Percentiles rank a stretch among this genome's conserved stretches.
Evolutionary conservation across 2,329 filamentous ascomycete genomes (phyloP).

Genomic region (Ophiostoma sp.): DNA sequence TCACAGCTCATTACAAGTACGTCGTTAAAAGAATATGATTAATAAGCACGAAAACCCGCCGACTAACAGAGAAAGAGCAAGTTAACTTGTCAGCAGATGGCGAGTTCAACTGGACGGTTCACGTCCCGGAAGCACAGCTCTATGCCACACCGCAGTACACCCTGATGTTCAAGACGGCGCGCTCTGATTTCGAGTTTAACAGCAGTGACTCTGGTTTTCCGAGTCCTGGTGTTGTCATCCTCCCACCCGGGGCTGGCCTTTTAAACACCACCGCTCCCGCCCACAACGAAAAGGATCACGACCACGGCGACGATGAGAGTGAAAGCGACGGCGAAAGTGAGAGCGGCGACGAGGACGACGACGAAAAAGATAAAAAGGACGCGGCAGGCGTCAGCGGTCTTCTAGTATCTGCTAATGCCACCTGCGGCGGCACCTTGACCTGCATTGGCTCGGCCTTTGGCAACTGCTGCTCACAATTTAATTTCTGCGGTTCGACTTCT

Average conservation of each 20-base stretch:
- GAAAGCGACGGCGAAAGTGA: not conserved
- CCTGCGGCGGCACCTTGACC: not conserved
- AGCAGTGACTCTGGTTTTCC: not conserved
- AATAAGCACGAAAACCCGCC: not conserved
- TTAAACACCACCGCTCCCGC: not conserved
- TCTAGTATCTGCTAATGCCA: not conserved
- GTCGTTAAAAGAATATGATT: not conserved
- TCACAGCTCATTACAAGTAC: not conserved
- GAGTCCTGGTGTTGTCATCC: not conserved
- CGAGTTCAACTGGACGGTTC: conserved; percentile 20
- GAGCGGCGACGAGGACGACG: conserved; percentile 37
- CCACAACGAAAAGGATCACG: not conserved
- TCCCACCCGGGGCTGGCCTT: not conserved
- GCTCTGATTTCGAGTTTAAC: not conserved
- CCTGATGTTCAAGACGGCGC: not conserved
- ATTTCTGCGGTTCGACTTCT: not conserved
- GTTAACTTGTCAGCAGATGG: conserved; percentile 13
- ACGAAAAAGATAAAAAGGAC: conserved; percentile 42
- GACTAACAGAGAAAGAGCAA: not conserved
- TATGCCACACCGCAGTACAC: conserved; percentile 17
- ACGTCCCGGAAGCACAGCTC: conserved; percentile 17
- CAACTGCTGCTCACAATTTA: not conserved
- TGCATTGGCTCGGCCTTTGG: not conserved
- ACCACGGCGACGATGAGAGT: not conserved
- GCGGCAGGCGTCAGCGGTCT: not conserved